A percentile compares a stretch with the other conserved stretches of the same genome.
Evolutionary conservation across 2,329 filamentous ascomycete species (phyloP).

Genomic region (Cytospora piceae): DNA sequence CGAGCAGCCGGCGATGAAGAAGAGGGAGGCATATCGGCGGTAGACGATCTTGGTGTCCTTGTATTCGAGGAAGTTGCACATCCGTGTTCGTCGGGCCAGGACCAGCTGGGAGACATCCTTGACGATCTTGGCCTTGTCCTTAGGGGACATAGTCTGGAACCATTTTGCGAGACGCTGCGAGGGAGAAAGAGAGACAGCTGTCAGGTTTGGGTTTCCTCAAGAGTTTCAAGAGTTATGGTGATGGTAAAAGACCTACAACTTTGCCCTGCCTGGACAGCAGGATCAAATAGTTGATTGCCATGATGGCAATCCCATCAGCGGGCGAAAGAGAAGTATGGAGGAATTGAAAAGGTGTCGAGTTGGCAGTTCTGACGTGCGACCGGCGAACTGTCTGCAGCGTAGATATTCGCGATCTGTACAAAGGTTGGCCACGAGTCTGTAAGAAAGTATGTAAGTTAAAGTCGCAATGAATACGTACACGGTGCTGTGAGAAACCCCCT

Average conservation of each 20-base stretch:
- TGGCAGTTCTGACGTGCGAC: not conserved
- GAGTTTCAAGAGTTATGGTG: constrained; percentile 48
- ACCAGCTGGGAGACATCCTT: constrained; percentile 99
- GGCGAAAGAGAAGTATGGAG: not conserved
- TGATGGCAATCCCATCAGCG: constrained; percentile 29
- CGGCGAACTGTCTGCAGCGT: constrained; percentile 6
- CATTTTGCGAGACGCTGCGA: constrained; percentile 93
- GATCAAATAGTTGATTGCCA: constrained; percentile 80
- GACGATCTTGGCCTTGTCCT: constrained; percentile 99
- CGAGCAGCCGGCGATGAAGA: constrained; percentile 97
- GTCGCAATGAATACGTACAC: not conserved
- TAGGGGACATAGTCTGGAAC: constrained; percentile 97
- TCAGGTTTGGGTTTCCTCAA: constrained; percentile 29
- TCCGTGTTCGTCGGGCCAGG: constrained; percentile 90
- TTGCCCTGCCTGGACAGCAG: constrained; percentile 98
- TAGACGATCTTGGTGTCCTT: constrained; percentile 99
- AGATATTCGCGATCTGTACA: constrained; percentile 12
- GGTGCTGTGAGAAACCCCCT: not conserved
- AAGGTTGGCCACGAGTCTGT: constrained; percentile 18
- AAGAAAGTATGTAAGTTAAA: not conserved
- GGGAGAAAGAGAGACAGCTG: constrained; percentile 18
- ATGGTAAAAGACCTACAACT: constrained; percentile 73
- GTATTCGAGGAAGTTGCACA: constrained; percentile 99
- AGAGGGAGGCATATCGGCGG: constrained; percentile 95
- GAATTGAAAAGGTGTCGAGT: not conserved